Base-by-base conservation (phyloP, 1,284 basidiomycete species). In the Pseudozyma pruni region DNA sequence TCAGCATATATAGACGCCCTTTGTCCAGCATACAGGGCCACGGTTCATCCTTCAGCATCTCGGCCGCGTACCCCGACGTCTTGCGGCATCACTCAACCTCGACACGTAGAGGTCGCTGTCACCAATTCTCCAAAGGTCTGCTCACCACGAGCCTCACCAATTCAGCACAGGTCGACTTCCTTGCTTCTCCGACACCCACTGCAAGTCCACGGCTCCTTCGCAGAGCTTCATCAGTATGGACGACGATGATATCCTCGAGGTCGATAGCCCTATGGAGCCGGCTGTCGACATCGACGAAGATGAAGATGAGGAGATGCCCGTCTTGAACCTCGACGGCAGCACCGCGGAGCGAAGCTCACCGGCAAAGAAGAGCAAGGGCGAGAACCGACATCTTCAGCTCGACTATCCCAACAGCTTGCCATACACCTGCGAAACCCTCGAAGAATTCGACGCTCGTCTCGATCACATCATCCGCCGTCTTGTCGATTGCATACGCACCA, bases 341-440 rank as follows among this genome's bases (percentile, higher is more conserved):
- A 31, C 8, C 31, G 14, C 59, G 1, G 42, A 49, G 23, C 49
- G 47, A 32, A 46, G 35, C 40, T 4, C 46, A 29, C 59, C 56
- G 44, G 27, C 51, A 13, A 67, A 59, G 54, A 74, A 66, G 54
- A 19, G 37, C 14, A 67, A 56, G 40, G 40, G 35, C 29, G 62
- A 71, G 43, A 63, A 71, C 51, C 62, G 70, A 17, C 44, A 54
- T 38, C 51, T 59, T 5, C 59, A 60, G 54, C 69, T 83, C 46
- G 78, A 82, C 8, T 83, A 81, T 42, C 76, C 78, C 1, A 38
- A 72, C 13, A 64, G 57, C 17, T 53, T 97, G 40, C 93, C 94
- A 2, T 96, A 95, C 82, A 86, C 87, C 72, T 88, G 90, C 69
- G 93, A 96, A 83, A 85, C 90, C 0, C 86, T 92, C 59, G 88